Base-by-base conservation (phyloP, 2,329 filamentous ascomycete species). In the Fusarium sp. region DNA sequence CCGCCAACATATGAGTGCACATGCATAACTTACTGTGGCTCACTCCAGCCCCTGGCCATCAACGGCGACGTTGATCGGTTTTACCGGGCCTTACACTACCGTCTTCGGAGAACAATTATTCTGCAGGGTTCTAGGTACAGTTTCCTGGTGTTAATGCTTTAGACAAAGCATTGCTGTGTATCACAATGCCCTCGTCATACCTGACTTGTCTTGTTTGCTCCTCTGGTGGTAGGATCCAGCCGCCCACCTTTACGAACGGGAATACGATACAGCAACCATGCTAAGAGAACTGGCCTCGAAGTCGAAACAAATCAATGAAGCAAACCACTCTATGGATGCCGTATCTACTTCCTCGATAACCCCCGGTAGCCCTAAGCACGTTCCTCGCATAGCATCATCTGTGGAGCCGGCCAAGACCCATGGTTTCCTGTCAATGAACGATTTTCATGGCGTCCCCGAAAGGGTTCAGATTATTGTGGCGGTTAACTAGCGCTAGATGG, bases 141-240 rank as follows among this genome's bases (percentile, higher is more conserved):
- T 50, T 51, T 36, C 49, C 26, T 13, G 28, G 28, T 31, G 28
- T 31, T 13, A 46, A 46, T 69, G 69, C 64, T 54, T 66, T 64
- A 68, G 60, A 71, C 58, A 72, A 65, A 63, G 69, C 64, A 60
- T 62, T 66, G 61, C 56, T 57, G 58, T 69, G 72, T 72, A 68
- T 74, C 71, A 75, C 59, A 69, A 57, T 56, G 31, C 33, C 50
- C 36, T 55, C 38, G 52, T 40, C 46, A 46, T 28, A 59, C 49
- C 59, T 61, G 58, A 46, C 59, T 59, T 33, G 54, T 45, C 11
- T 45, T 33, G 39, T 45, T 59, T 51, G 48, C 60, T 64, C 55
- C 39, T 44, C 53, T 46, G 38, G 51, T 44, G 46, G 46, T 39
- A 50, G 33, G 54, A 56, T 52, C 50, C 49, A 58, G 51, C 46